phyloP scores from a whole-genome alignment of 352 stramenopile genomes.

The Phytophthora macrochlamydospora region DNA sequence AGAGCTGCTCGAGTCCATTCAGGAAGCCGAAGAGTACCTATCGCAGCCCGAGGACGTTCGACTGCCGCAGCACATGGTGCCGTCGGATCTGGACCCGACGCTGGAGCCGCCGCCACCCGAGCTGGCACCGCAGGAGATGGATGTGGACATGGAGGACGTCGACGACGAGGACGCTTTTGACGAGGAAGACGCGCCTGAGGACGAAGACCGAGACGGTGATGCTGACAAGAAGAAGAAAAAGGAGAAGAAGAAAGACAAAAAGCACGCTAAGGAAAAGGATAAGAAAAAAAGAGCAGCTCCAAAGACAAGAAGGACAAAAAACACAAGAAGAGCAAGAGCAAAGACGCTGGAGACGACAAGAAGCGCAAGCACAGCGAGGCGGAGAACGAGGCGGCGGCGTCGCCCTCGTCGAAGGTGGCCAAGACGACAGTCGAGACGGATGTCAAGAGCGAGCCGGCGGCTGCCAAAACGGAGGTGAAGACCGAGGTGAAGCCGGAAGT shows the following conservation, averaged over 20 bases:
- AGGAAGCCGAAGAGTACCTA: constrained; percentile 82
- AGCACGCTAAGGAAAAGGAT: constrained; percentile 35
- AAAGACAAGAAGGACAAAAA: constrained; percentile 48
- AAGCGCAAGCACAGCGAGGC: constrained; percentile 47
- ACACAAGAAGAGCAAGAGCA: constrained; percentile 41
- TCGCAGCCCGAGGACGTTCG: constrained; percentile 77
- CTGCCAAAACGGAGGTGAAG: too few relatives aligned
- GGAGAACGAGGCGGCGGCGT: constrained; percentile 12
- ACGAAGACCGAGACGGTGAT: constrained; percentile 12
- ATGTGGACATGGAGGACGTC: constrained; percentile 33
- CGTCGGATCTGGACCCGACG: constrained; percentile 79
- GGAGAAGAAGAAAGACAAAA: constrained; percentile 26
- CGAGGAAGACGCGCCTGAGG: constrained; percentile 13
- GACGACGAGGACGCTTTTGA: constrained; percentile 34
- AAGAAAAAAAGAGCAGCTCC: constrained; percentile 18
- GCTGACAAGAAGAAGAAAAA: constrained; percentile 8
- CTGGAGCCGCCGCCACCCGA: constrained; percentile 65
- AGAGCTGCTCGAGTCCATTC: constrained; percentile 52
- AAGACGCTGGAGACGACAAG: constrained; percentile 33
- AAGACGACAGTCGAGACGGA: constrained; percentile 46
- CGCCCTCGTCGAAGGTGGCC: constrained; percentile 41
- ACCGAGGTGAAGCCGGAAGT: constrained; percentile 4
- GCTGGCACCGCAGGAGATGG: constrained; percentile 25
- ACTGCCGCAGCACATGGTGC: constrained; percentile 77
- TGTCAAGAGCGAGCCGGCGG: constrained; percentile 33